Conservation (phyloP, 768 basidiomycete species). For the Clitopilus hobsonii region DNA sequence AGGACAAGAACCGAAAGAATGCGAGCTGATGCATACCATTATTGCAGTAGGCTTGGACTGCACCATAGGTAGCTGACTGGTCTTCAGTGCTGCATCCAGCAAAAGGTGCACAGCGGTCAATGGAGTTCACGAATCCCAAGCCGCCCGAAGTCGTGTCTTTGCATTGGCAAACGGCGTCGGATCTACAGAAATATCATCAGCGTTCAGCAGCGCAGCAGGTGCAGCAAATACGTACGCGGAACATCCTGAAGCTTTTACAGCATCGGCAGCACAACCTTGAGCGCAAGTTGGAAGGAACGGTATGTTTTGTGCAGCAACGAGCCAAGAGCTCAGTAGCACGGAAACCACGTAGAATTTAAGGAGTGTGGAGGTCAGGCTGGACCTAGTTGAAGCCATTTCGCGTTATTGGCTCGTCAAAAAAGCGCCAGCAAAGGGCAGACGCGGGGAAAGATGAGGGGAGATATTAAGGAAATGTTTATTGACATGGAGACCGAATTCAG, state of each 20-base stretch:
- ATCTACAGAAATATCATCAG: background rate
- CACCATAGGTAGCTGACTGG: background rate
- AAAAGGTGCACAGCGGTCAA: background rate
- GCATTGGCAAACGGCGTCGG: background rate
- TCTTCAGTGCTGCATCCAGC: background rate
- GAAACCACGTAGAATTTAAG: constrained; percentile 1
- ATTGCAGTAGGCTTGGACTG: background rate
- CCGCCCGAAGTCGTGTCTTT: background rate
- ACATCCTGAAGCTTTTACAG: background rate
- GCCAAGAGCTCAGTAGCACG: background rate
- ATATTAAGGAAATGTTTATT: background rate
- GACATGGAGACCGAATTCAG: background rate
- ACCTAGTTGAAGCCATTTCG: background rate
- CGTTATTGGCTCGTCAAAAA: background rate
- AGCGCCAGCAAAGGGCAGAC: background rate
- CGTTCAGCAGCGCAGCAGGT: background rate
- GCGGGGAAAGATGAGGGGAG: background rate
- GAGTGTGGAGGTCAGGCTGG: background rate
- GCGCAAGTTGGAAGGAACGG: background rate
- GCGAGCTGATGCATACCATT: background rate
- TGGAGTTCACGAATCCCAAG: background rate
- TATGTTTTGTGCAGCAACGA: background rate
- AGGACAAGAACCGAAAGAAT: background rate
- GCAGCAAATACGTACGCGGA: background rate
- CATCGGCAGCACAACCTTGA: background rate